These are phyloP conservation scores for Eucalyptus pauciflora DNA, from an alignment of 345 rosid genomes.

Conservation along the genomic window DNA sequence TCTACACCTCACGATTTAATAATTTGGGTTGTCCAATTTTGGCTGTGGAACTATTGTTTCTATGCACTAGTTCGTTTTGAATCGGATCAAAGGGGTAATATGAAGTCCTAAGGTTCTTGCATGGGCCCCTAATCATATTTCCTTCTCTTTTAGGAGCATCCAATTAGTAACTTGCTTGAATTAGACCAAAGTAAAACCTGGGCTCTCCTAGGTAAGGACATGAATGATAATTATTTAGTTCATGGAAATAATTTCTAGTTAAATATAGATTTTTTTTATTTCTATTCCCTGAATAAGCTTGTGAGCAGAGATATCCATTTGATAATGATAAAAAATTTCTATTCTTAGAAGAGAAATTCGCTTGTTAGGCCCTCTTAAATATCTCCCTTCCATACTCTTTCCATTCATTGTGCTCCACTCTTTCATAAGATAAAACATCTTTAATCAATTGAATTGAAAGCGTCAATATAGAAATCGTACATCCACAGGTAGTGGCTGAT, in stretches of 20 bases:
- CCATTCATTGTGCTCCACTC: accelerated
- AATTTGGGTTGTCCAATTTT: background rate
- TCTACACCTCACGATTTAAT: background rate
- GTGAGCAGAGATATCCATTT: too few relatives aligned
- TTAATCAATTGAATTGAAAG: too few relatives aligned
- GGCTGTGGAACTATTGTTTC: background rate
- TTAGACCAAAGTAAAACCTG: background rate
- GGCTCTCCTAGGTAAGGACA: background rate
- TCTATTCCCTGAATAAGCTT: accelerated
- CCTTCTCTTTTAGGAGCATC: background rate
- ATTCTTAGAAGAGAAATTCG: too few relatives aligned
- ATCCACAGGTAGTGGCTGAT: too few relatives aligned
- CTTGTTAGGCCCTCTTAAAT: too few relatives aligned
- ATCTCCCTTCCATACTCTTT: too few relatives aligned
- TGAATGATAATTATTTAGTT: too few relatives aligned
- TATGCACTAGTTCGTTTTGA: background rate
- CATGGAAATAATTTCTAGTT: too few relatives aligned
- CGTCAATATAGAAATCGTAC: too few relatives aligned
- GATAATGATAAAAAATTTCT: too few relatives aligned
- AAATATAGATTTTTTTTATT: too few relatives aligned
- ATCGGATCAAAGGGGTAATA: background rate
- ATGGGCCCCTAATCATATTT: background rate
- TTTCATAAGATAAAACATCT: too few relatives aligned
- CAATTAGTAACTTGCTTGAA: background rate
- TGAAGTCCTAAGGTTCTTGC: background rate